phyloP scores from a whole-genome alignment of 768 basidiomycete genomes.

The Kwoniella mangroviensis region DNA sequence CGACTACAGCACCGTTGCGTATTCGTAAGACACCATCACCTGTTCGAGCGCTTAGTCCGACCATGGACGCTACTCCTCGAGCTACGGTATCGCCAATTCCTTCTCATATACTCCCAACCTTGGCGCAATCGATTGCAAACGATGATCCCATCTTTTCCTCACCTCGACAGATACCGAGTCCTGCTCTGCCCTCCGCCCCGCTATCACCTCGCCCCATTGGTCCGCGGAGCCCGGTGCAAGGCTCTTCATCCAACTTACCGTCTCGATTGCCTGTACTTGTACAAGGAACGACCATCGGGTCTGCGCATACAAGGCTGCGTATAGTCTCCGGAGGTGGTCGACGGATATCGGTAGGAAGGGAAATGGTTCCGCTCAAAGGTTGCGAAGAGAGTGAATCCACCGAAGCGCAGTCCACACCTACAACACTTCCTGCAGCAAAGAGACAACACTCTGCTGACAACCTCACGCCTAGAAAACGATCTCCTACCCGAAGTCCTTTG shows the following conservation, averaged over 20 bases:
- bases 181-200: conserved; percentile 12
- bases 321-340: conserved; percentile 50
- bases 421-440: conserved; percentile 27
- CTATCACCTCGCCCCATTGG: conserved; percentile 31
- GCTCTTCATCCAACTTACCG: background rate
- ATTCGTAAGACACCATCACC: conserved; percentile 43
- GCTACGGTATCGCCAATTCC: conserved; percentile 2
- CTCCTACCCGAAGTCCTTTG: conserved; percentile 38
- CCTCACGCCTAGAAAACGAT: conserved; percentile 52
- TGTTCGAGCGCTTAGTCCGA: conserved; percentile 2
- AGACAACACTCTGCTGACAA: conserved; percentile 53
- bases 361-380: conserved; percentile 43
- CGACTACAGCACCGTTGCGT: conserved; percentile 36
- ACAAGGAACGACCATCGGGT: conserved; percentile 20
- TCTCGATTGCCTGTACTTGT: background rate
- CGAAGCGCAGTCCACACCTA: conserved; percentile 17
- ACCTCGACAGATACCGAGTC: conserved; percentile 14
- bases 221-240: conserved; percentile 25
- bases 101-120: background rate
- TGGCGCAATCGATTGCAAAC: background rate
- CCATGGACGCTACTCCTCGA: conserved; percentile 13
- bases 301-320: conserved; percentile 42
- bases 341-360: conserved; percentile 47
- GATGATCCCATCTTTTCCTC: conserved; percentile 18
- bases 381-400: conserved; percentile 23